Evolutionary conservation across 495 filamentous ascomycete genomes (phyloP), one percentile per base, ranked within the genome.

Genomic region (Rhizodiscina lignyota): DNA sequence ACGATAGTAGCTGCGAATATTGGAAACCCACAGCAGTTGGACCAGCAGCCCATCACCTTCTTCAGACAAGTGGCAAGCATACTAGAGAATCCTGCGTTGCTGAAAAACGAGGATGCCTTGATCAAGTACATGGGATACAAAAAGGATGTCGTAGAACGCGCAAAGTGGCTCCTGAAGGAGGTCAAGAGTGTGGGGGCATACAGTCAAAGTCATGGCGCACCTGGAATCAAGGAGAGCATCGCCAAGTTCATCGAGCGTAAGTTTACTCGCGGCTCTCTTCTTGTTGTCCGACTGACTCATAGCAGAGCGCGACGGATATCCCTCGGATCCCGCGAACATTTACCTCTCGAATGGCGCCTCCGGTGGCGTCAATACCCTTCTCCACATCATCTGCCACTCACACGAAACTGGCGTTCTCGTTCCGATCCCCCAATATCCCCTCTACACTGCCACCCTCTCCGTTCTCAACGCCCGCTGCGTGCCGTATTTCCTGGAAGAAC

Each of bases 21-120:
- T 52, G 89, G 91, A 45, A 97, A 97, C 62, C 89, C 91, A 4
- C 89, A 97, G 53, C 91, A 96, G 60, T 76, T 97, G 37, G 89
- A 91, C 60, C 89, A 97, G 66, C 89, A 94, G 66, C 89, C 89
- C 45, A 84, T 97, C 50, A 96, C 87, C 44, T 97, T 92, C 68
- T 92, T 97, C 76, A 77, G 89, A 37, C 91, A 97, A 61, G 91
- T 96, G 8, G 67, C 92, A 50, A 94, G 84, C 63, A 58, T 97
- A 32, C 63, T 97, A 36, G 89, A 97, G 60, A 83, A 94, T 63
- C 89, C 89, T 2, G 42, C 57, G 30, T 63, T 97, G 5, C 62
- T 97, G 35, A 70, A 93, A 47, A 72, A 85, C 40, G 68, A 80
- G 47, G 72, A 85, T 43, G 72, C 54, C 18, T 74, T 69, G 57